phyloP scores from a whole-genome alignment of 2,329 filamentous ascomycete genomes.

The Aspergillus floridensis region DNA sequence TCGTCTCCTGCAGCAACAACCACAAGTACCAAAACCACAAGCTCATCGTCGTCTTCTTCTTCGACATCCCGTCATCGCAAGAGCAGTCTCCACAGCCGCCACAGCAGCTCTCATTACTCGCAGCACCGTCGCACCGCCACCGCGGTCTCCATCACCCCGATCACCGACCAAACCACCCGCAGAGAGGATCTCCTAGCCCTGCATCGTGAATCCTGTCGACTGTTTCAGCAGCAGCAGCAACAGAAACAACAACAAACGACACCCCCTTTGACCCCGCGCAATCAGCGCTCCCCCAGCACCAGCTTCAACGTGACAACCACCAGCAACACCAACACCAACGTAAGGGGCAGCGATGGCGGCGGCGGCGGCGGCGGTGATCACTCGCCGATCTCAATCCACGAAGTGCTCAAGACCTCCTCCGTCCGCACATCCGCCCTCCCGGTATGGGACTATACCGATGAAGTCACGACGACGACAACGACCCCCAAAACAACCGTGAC shows the following conservation, averaged over 20 bases:
- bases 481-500: constrained; percentile 33
- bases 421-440: constrained; percentile 1
- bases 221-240: constrained; percentile 34
- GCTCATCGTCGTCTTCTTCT: constrained; percentile 20
- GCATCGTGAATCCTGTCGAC: constrained; percentile 42
- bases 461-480: not conserved
- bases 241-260: not conserved
- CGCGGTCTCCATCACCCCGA: constrained; percentile 25
- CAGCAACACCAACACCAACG: constrained; percentile 7
- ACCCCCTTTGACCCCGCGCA: constrained; percentile 3
- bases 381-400: constrained; percentile 11
- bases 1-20: constrained; percentile 31
- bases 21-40: constrained; percentile 22
- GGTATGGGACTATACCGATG: not conserved
- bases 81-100: constrained; percentile 23
- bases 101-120: constrained; percentile 27
- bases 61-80: constrained; percentile 32
- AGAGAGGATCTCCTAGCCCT: constrained; percentile 38
- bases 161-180: constrained; percentile 23
- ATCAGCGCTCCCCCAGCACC: constrained; percentile 4
- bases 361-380: no score
- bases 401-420: not conserved
- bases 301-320: not conserved
- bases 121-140: constrained; percentile 29
- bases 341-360: no score